phyloP scores from a whole-genome alignment of 768 basidiomycete genomes.

The Mycena albidolilacea region DNA sequence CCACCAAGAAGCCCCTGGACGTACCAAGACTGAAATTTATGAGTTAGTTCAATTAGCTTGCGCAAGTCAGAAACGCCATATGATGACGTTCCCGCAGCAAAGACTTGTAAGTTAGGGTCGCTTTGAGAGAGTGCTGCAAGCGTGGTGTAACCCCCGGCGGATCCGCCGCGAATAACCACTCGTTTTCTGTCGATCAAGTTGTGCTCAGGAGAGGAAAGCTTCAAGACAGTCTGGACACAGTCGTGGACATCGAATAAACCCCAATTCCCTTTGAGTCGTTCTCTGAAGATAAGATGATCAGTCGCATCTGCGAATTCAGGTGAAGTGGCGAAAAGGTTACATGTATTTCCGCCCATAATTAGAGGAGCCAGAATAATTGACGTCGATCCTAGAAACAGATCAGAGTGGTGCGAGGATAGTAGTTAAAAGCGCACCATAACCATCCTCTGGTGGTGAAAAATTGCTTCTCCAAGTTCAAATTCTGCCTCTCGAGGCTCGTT shows the following conservation, averaged over 20 bases:
- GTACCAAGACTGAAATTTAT: slow-evolving; percentile 69
- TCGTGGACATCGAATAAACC: slow-evolving; percentile 72
- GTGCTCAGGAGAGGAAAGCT: slow-evolving; percentile 53
- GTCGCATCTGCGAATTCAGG: not conserved
- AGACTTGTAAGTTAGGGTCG: slow-evolving; percentile 51
- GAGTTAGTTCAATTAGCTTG: slow-evolving; percentile 65
- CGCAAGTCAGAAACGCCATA: slow-evolving; percentile 71
- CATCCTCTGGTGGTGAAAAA: slow-evolving; percentile 69
- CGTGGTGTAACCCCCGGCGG: slow-evolving; percentile 71
- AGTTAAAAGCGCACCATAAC: slow-evolving; percentile 49
- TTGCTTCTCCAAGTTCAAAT: slow-evolving; percentile 57
- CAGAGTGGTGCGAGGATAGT: too few relatives aligned
- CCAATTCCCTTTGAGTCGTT: slow-evolving; percentile 69
- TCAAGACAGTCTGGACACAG: slow-evolving; percentile 57
- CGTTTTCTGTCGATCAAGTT: slow-evolving; percentile 65
- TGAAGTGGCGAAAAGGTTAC: too few relatives aligned
- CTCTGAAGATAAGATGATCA: slow-evolving; percentile 20
- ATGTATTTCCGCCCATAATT: slow-evolving; percentile 70
- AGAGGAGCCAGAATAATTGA: slow-evolving; percentile 73
- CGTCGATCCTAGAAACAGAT: slow-evolving; percentile 59
- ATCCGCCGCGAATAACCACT: slow-evolving; percentile 69
- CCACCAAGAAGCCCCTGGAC: slow-evolving; percentile 68
- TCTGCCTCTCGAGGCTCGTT: slow-evolving; percentile 55
- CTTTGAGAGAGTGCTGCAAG: slow-evolving; percentile 53
- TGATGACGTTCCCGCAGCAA: slow-evolving; percentile 63